Percentiles rank a stretch among this genome's conserved stretches.
phyloP scores from a whole-genome alignment of 805 yeast species.

The Zygotorulaspora chibaensis region DNA sequence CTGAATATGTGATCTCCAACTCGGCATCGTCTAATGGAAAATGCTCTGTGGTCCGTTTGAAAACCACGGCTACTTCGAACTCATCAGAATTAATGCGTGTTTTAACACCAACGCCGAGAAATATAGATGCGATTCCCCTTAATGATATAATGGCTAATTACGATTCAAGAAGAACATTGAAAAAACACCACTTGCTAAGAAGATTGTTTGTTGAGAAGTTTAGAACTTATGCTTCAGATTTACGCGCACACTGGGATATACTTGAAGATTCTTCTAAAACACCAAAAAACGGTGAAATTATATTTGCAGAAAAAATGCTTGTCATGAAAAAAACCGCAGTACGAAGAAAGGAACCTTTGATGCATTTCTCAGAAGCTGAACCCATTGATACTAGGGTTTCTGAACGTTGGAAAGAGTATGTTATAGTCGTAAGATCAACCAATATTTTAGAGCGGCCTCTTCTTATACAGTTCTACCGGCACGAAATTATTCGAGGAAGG shows the following conservation, averaged over 20 bases:
- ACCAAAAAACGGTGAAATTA: constrained; percentile 49
- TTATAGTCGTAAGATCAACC: constrained; percentile 66
- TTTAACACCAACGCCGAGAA: constrained; percentile 17
- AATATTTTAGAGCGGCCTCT: constrained; percentile 50
- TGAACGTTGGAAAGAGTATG: constrained; percentile 78
- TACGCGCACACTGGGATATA: constrained; percentile 1
- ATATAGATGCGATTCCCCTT: constrained; percentile 22
- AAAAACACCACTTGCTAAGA: not conserved
- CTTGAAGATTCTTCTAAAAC: constrained; percentile 3
- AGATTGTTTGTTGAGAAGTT: not conserved
- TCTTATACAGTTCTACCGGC: constrained; percentile 56
- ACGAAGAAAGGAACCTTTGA: constrained; percentile 29
- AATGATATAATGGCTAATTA: constrained; percentile 23
- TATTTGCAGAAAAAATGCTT: constrained; percentile 64
- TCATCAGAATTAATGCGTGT: constrained; percentile 8
- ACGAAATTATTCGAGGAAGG: constrained; percentile 1
- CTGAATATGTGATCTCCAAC: not conserved
- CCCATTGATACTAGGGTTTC: constrained; percentile 50
- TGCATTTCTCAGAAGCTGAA: constrained; percentile 46
- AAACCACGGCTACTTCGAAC: constrained; percentile 2
- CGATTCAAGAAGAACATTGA: not conserved
- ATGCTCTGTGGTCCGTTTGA: constrained; percentile 3
- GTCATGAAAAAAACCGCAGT: constrained; percentile 50
- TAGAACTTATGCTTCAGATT: not conserved
- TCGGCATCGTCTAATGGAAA: not conserved